Evolutionary conservation across 2,329 filamentous ascomycete genomes (phyloP).

Genomic region (Diaporthe vaccinii): DNA sequence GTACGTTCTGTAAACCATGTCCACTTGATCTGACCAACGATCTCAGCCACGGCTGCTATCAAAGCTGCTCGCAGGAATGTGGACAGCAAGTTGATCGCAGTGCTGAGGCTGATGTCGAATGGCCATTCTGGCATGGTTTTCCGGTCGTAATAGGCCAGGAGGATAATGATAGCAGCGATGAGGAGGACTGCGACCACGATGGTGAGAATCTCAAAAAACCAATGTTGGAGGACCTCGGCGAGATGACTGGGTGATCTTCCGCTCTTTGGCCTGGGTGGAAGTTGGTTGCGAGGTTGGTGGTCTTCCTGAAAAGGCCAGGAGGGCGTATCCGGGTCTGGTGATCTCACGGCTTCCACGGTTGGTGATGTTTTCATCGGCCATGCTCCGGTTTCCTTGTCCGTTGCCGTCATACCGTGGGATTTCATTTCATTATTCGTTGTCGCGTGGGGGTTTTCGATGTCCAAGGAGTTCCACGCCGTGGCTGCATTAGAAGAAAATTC

Average conservation of each 20-base stretch:
- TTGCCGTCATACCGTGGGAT: background rate
- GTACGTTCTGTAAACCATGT: slow-evolving; percentile 48
- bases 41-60: slow-evolving; percentile 47
- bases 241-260: slow-evolving; percentile 28
- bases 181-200: slow-evolving; percentile 33
- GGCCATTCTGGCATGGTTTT: slow-evolving; percentile 44
- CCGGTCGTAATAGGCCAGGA: slow-evolving; percentile 32
- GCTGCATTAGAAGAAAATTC: background rate
- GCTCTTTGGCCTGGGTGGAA: background rate
- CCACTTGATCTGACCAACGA: slow-evolving; percentile 52
- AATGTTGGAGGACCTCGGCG: slow-evolving; percentile 31
- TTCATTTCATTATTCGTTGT: background rate
- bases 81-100: slow-evolving; percentile 43
- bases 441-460: background rate
- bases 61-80: slow-evolving; percentile 45
- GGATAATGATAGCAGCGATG: slow-evolving; percentile 34
- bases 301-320: slow-evolving; percentile 24
- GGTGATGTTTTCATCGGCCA: slow-evolving; percentile 8
- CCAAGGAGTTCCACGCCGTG: background rate
- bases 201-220: slow-evolving; percentile 37
- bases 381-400: background rate
- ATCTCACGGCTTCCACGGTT: background rate
- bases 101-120: slow-evolving; percentile 45
- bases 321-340: background rate
- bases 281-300: background rate